These are phyloP conservation scores for Hypoxylon sp. DNA, from an alignment of 2,329 filamentous ascomycete species.

Conservation along the genomic window DNA sequence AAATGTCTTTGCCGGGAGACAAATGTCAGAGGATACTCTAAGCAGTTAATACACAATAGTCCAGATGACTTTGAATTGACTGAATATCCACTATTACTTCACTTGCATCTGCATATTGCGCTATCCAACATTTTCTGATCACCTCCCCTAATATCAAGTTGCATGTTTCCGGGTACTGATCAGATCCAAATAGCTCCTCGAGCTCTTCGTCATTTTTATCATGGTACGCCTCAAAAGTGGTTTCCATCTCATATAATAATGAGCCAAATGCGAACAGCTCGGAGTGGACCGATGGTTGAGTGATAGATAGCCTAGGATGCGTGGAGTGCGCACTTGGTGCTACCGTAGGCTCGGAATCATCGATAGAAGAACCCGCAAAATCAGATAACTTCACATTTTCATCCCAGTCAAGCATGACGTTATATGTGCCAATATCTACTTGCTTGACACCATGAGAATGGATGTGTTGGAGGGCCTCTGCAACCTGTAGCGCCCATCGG, in stretches of 20 bases:
- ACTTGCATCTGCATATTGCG: neutral
- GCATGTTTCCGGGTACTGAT: neutral
- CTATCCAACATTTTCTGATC: neutral
- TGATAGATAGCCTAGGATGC: neutral
- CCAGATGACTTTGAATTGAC: neutral
- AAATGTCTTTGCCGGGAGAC: neutral
- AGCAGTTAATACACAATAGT: neutral
- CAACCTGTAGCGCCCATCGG: neutral
- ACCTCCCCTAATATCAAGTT: neutral
- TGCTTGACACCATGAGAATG: neutral
- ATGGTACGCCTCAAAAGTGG: neutral
- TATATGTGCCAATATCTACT: slow-evolving; percentile 1
- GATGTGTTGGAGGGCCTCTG: neutral
- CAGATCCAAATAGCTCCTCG: neutral
- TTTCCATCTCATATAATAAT: neutral
- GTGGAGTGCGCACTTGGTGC: neutral
- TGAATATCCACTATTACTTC: neutral
- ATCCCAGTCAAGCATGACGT: neutral
- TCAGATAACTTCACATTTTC: neutral
- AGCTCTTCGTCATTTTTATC: neutral
- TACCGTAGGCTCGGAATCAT: neutral
- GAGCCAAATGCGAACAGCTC: neutral
- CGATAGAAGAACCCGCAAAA: neutral
- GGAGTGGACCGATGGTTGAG: neutral
- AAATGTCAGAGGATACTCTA: neutral